Conservation (phyloP, 2,329 filamentous ascomycete species). For the Neonectria sp. region DNA sequence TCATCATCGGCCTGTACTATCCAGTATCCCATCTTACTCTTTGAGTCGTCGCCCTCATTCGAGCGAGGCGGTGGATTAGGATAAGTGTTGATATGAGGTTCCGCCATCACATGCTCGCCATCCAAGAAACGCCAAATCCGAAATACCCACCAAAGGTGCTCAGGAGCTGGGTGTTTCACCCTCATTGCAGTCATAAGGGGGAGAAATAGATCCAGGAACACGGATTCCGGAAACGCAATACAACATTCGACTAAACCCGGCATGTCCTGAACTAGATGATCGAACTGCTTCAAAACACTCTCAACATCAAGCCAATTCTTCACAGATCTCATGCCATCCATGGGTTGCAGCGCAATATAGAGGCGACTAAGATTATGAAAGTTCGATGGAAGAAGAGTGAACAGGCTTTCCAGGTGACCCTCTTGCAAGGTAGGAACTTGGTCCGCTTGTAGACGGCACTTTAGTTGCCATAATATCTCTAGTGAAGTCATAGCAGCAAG, state of each 20-base stretch:
- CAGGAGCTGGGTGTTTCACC: too few relatives aligned
- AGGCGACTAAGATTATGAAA: not conserved
- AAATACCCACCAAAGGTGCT: not conserved
- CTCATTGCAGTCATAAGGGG: too few relatives aligned
- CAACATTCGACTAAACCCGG: not conserved
- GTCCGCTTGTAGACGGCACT: not conserved
- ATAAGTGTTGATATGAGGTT: not conserved
- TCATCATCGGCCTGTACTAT: not conserved
- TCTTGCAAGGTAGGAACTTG: not conserved
- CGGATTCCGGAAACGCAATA: not conserved
- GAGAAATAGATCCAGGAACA: not conserved
- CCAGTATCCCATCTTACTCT: not conserved
- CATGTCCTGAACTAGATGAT: not conserved
- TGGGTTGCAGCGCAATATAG: not conserved
- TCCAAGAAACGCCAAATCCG: not conserved
- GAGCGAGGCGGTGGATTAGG: not conserved
- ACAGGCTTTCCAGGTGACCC: not conserved
- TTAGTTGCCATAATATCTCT: conserved; percentile 19
- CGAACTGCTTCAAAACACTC: not conserved
- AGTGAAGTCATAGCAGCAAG: conserved; percentile 18
- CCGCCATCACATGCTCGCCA: not conserved
- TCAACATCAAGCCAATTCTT: not conserved
- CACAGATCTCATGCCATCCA: not conserved
- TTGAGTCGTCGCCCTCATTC: not conserved
- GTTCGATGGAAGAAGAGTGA: not conserved